Evolutionary conservation across 495 filamentous ascomycete genomes (phyloP), one percentile per base, ranked within the genome.

Genomic region (Massariosphaeria phaeospora): DNA sequence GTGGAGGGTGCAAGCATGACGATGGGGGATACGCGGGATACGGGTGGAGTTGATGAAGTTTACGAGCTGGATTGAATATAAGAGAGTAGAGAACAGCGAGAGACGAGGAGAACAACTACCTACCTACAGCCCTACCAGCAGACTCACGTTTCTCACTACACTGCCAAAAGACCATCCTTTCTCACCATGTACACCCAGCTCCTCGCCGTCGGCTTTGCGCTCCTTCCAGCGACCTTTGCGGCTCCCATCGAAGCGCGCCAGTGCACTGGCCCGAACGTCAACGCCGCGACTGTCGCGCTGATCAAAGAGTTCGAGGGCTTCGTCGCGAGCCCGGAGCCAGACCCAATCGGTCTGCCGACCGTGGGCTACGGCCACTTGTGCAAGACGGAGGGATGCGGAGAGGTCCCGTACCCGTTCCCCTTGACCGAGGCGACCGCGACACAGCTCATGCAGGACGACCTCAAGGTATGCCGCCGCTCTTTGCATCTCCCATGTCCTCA

Each of bases 281-380:
- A 75, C 55, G 43, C 48, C 13, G 67, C 69, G 11, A 71, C 70
- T 17, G 39, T 74, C 5, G 40, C 65, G 38, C 57, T 75, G 10
- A 69, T 76, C 51, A 69, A 73, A 39, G 52, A 65, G 45, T 76
- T 71, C 40, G 72, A 76, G 51, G 65, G 66, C 8, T 74, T 67
- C 48, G 48, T 65, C 20, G 46, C 69, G 8, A 53, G 26, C 17
- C 61, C 65, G 13, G 68, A 68, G 43, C 66, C 63, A 25, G 74
- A 79, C 47, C 70, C 72, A 12, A 70, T 68, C 50, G 73, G 73
- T 26, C 63, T 74, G 34, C 72, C 74, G 0, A 79, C 74, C 25
- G 67, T 79, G 15, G 76, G 76, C 26, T 79, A 78, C 56, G 76
- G 76, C 39, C 76, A 79, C 57, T 69, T 76, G 12, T 79, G 75